Base-by-base conservation (phyloP, 345 rosid genomes). In the Ceriops decandra region DNA sequence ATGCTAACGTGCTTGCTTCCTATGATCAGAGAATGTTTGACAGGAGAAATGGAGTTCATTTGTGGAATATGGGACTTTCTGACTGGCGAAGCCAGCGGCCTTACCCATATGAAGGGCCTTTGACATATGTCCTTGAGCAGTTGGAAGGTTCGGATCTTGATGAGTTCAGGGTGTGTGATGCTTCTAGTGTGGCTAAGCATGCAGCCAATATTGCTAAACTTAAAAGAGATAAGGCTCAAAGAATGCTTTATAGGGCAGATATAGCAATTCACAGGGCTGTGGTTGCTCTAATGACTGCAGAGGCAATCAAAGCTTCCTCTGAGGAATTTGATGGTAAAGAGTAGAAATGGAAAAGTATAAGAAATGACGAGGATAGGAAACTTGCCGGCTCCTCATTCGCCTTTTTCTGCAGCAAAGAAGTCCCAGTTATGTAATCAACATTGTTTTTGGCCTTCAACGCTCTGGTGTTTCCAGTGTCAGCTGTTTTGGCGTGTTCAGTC, bases 261-360 rank as follows among this genome's bases (percentile, higher is more conserved):
- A 72, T 91, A 68, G 92, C 92, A 26, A 85, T 91, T 67, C 95
- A 91, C 86, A 95, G 84, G 82, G 99, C 98, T 66, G 90, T 87
- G 76, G 87, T 80, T 76, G 88, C 96, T 69, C 85, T 90, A 71
- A 84, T 85, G 87, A 87, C 85, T 77, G 98, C 98, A 24, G 98
- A 95, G 70, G 96, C 97, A 19, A 79, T 87, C 22, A 89, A 77
- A 81, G 88, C 83, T 69, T 77, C 90, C 64, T 84, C 79, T 24
- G 80, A 72, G 76, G 85, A 88, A 67, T 62, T 66, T 56, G 79
- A 75, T 66, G 77, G 69, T 67, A 81, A 77, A 59, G 88, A 79
- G 57, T 80, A 80, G 81, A 61, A 66, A 27, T 56, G 60, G 51
- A 67, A 65, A 63, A 58, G 56, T 11, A 66, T 51, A 65, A 60